Evolutionary conservation across 805 yeast genomes (phyloP).

Genomic region (Zygoascus bituminiphila): DNA sequence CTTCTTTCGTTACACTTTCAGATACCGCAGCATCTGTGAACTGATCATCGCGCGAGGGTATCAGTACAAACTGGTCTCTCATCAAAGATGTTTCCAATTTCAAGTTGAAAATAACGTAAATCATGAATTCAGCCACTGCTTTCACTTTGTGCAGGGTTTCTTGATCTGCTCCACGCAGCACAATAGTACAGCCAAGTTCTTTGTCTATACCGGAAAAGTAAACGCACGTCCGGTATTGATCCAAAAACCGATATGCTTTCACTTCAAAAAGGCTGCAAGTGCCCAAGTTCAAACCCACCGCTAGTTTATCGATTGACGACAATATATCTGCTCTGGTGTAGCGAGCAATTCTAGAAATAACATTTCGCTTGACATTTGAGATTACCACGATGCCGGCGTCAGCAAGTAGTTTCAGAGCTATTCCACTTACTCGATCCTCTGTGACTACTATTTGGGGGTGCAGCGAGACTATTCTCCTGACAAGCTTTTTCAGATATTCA

Average conservation of each 20-base stretch:
- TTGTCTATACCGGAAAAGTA: slow-evolving; percentile 69
- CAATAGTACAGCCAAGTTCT: slow-evolving; percentile 73
- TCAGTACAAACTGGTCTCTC: slow-evolving; percentile 55
- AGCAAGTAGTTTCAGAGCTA: slow-evolving; percentile 63
- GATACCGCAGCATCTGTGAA: neutral
- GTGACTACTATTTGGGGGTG: slow-evolving; percentile 73
- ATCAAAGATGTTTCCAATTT: slow-evolving; percentile 70
- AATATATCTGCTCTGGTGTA: slow-evolving; percentile 80
- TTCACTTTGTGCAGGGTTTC: slow-evolving; percentile 59
- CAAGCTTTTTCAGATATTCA: slow-evolving; percentile 75
- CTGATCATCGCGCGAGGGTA: slow-evolving; percentile 19
- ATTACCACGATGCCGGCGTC: slow-evolving; percentile 77
- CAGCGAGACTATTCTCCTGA: slow-evolving; percentile 65
- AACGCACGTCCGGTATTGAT: slow-evolving; percentile 55
- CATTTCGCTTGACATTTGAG: slow-evolving; percentile 70
- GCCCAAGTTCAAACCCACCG: slow-evolving; percentile 66
- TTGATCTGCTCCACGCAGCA: slow-evolving; percentile 70
- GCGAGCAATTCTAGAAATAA: slow-evolving; percentile 67
- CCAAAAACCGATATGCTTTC: slow-evolving; percentile 50
- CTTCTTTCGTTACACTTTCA: neutral
- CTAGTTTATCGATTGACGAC: slow-evolving; percentile 75
- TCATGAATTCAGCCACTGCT: slow-evolving; percentile 70
- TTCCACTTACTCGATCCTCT: slow-evolving; percentile 73
- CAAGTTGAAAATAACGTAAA: slow-evolving; percentile 68
- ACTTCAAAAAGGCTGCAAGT: slow-evolving; percentile 66